phyloP scores from a whole-genome alignment of 768 basidiomycete species.

The Panaeolus papilionaceus region DNA sequence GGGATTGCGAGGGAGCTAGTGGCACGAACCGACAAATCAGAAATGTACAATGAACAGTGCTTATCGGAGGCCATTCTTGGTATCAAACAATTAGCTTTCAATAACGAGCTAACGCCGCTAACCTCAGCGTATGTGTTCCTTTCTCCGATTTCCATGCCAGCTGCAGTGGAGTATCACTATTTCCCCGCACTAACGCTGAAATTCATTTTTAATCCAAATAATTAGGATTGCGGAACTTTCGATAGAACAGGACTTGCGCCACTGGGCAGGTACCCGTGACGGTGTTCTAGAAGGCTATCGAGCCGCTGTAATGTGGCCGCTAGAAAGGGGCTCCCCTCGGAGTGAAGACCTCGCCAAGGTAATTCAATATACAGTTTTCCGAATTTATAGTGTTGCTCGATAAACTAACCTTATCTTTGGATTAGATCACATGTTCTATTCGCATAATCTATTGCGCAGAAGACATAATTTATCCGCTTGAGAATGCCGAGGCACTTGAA shows the following conservation, averaged over 20 bases:
- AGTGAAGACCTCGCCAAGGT: slow-evolving; percentile 21
- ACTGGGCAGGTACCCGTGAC: slow-evolving; percentile 24
- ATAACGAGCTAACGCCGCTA: slow-evolving; percentile 21
- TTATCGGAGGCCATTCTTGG: slow-evolving; percentile 14
- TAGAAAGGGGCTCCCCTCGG: slow-evolving; percentile 17
- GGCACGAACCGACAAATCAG: not conserved
- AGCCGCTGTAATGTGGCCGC: slow-evolving; percentile 21
- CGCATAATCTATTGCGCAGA: slow-evolving; percentile 26
- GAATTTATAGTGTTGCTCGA: too few relatives aligned
- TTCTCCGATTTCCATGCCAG: not conserved
- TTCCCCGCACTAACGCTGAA: slow-evolving; percentile 6
- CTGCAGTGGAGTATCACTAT: not conserved
- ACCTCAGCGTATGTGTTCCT: slow-evolving; percentile 18
- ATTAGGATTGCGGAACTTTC: slow-evolving; percentile 19
- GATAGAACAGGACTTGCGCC: slow-evolving; percentile 20
- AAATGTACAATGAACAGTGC: not conserved
- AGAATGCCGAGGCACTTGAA: slow-evolving; percentile 21
- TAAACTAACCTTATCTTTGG: not conserved
- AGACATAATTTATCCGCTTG: slow-evolving; percentile 23
- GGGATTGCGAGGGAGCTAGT: not conserved
- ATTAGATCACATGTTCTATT: slow-evolving; percentile 22
- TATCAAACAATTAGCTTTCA: slow-evolving; percentile 19
- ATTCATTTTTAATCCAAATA: slow-evolving; percentile 8
- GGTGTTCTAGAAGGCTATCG: slow-evolving; percentile 18
- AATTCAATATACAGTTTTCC: too few relatives aligned